Percentiles rank a stretch among this genome's conserved stretches.
phyloP scores from a whole-genome alignment of 2,329 filamentous ascomycete species.

The Peltaster fructicola region DNA sequence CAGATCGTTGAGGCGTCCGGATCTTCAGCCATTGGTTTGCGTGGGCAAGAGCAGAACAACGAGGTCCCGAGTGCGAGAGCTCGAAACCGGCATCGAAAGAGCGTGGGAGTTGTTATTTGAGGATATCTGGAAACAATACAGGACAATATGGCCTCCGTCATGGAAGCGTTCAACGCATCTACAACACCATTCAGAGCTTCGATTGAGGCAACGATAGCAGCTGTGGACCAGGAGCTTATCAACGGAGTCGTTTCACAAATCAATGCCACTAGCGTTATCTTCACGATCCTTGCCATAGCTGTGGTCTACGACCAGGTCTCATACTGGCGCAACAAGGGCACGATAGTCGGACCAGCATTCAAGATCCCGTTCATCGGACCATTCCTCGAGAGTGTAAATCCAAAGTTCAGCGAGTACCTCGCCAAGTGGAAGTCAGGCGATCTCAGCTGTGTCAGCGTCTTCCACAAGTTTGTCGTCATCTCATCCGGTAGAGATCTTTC shows the following conservation, averaged over 20 bases:
- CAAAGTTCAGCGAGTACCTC: constrained; percentile 80
- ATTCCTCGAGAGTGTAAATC: constrained; percentile 80
- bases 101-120: no score
- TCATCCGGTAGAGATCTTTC: constrained; percentile 89
- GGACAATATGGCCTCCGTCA: constrained; percentile 14
- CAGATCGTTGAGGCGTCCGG: no score
- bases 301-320: constrained; percentile 68
- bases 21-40: no score
- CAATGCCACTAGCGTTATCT: constrained; percentile 43
- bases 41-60: no score
- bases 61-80: no score
- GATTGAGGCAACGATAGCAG: constrained; percentile 44
- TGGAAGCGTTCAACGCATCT: constrained; percentile 18
- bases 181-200: constrained; percentile 10
- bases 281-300: constrained; percentile 53
- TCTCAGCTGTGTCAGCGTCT: constrained; percentile 92
- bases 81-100: no score
- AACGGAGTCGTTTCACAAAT: constrained; percentile 40
- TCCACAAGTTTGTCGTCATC: constrained; percentile 99
- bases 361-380: constrained; percentile 54
- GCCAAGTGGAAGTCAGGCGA: constrained; percentile 83
- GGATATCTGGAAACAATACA: no score
- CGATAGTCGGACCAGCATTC: constrained; percentile 28
- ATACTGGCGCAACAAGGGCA: constrained; percentile 30
- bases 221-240: constrained; percentile 35